Evolutionary conservation across 1,139 yeast species (phyloP).

Genomic region (Blastobotrys buckinghamii): DNA sequence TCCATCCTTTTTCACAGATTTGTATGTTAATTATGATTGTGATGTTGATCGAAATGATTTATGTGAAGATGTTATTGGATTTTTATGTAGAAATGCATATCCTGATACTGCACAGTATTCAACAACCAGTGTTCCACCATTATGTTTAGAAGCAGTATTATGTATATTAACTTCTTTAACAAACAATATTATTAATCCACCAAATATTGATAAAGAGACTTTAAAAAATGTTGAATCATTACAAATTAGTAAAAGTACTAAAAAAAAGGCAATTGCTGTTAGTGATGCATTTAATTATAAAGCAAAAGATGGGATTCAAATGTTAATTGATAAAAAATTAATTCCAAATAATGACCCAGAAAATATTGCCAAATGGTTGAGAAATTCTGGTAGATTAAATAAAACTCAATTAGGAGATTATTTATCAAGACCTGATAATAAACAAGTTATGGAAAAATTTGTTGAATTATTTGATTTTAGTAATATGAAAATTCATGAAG

Average conservation of each 20-base stretch:
- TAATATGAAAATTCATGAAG: slow-evolving; percentile 85
- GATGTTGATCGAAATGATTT: slow-evolving; percentile 83
- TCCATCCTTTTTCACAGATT: slow-evolving; percentile 67
- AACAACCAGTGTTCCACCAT: slow-evolving; percentile 86
- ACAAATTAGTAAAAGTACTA: slow-evolving; percentile 41
- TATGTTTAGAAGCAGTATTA: slow-evolving; percentile 82
- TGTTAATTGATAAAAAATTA: slow-evolving; percentile 58
- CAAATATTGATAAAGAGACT: slow-evolving; percentile 7
- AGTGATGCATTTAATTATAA: slow-evolving; percentile 69
- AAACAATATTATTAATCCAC: slow-evolving; percentile 37
- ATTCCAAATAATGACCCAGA: slow-evolving; percentile 48
- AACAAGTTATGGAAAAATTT: slow-evolving; percentile 55
- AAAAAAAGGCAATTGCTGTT: slow-evolving; percentile 71
- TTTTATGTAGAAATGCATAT: slow-evolving; percentile 67
- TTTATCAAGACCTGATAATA: slow-evolving; percentile 69
- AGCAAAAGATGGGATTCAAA: slow-evolving; percentile 67
- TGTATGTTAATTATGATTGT: slow-evolving; percentile 85
- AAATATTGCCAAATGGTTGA: slow-evolving; percentile 72
- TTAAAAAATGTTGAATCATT: slow-evolving; percentile 23
- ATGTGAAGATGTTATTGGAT: slow-evolving; percentile 60
- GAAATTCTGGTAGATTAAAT: slow-evolving; percentile 72
- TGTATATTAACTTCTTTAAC: slow-evolving; percentile 62
- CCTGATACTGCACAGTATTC: slow-evolving; percentile 75
- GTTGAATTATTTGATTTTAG: slow-evolving; percentile 68
- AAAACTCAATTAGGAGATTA: slow-evolving; percentile 84